Evolutionary conservation across 1,139 yeast species (phyloP), one percentile per base, ranked within the genome.

Genomic region (Wickerhamomyces sp.): DNA sequence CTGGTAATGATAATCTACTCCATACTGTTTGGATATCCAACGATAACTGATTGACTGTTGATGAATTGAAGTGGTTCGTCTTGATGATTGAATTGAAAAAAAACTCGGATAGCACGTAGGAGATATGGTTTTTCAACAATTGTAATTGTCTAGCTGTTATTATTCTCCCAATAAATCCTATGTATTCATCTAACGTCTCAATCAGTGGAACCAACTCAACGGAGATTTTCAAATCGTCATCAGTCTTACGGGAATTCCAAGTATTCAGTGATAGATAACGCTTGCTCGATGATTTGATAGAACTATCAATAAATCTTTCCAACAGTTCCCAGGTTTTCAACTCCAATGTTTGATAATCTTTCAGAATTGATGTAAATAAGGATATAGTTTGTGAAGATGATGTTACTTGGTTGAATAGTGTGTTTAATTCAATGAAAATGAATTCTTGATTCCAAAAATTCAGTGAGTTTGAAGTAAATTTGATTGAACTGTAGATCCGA

Each of bases 371-470:
- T 41, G 76, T 84, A 56, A 85, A 85, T 34, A 85, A 71, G 1
- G 86, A 44, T 41, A 46, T 34, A 39, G 61, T 47, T 27, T 65
- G 51, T 3, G 8, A 31, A 7, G 63, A 54, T 10, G 56, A 30
- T 10, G 59, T 48, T 9, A 67, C 57, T 37, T 58, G 64, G 39
- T 71, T 71, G 67, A 66, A 75, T 4, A 70, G 64, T 34, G 67
- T 62, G 78, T 86, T 82, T 37, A 86, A 65, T 56, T 82, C 86
- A 15, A 84, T 67, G 58, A 83, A 86, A 10, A 81, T 71, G 39
- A 81, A 63, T 41, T 81, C 83, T 45, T 81, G 78, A 36, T 82
- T 78, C 91, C 93, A 84, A 43, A 68, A 68, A 36, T 73, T 76
- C 62, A 87, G 66, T 10, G 76, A 67, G 36, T 74, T 74, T 14